These are phyloP conservation scores for Chaetomium strumarium DNA, from an alignment of 2,329 filamentous ascomycete genomes.

Conservation along the genomic window DNA sequence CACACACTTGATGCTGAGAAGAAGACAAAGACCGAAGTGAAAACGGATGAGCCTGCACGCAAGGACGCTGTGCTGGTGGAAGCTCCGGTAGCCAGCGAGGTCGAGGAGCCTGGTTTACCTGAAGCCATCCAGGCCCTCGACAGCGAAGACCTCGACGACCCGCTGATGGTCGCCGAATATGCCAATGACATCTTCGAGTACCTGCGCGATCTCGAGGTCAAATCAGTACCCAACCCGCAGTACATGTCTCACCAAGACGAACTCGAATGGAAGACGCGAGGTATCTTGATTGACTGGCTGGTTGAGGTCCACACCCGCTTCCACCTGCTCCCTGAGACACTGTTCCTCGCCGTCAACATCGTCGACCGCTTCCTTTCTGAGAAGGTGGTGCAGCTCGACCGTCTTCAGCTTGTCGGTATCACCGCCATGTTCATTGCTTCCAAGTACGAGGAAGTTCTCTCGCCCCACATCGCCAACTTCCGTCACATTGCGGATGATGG, in stretches of 20 bases:
- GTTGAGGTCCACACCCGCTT: conserved; percentile 98
- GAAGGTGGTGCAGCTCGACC: conserved; percentile 93
- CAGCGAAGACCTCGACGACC: conserved; percentile 82
- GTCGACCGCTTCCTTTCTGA: conserved; percentile 95
- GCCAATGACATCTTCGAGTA: conserved; percentile 97
- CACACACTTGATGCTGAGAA: conserved; percentile 50
- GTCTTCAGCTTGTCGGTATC: conserved; percentile 91
- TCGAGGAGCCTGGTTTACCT: conserved; percentile 29
- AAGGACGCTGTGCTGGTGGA: conserved; percentile 26
- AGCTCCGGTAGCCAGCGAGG: conserved; percentile 19
- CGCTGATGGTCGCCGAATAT: conserved; percentile 96
- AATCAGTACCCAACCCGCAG: conserved; percentile 76
- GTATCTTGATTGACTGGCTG: conserved; percentile 95
- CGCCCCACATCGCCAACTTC: conserved; percentile 95
- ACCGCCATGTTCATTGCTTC: conserved; percentile 99
- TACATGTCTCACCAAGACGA: conserved; percentile 96
- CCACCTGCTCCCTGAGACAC: conserved; percentile 87
- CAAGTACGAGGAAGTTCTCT: conserved; percentile 98
- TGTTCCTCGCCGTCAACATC: conserved; percentile 96
- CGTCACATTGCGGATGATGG: conserved; percentile 94
- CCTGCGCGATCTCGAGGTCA: conserved; percentile 74
- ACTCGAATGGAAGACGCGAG: conserved; percentile 97
- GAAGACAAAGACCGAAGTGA: conserved; percentile 26
- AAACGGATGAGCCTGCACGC: conserved; percentile 30
- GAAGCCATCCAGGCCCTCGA: conserved; percentile 62